Conservation (phyloP, 352 stramenopile genomes). For the Phytophthora vignae region DNA sequence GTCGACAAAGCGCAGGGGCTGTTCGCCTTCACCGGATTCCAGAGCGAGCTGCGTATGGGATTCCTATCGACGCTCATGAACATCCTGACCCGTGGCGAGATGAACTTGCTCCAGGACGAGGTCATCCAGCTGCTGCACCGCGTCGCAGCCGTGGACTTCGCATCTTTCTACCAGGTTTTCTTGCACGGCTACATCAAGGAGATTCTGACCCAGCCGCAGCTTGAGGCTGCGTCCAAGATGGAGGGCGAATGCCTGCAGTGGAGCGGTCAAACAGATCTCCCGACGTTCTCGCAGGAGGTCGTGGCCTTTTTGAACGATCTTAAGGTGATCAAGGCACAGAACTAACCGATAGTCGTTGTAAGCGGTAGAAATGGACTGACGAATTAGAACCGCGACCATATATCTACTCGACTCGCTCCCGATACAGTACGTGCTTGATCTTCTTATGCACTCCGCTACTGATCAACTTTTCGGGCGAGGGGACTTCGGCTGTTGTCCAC, state of each 20-base stretch:
- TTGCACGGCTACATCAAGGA: slow-evolving; percentile 69
- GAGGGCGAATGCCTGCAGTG: slow-evolving; percentile 73
- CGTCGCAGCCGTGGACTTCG: slow-evolving; percentile 76
- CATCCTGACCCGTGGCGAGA: slow-evolving; percentile 76
- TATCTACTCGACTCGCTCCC: neutral
- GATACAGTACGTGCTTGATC: too few relatives aligned
- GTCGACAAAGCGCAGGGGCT: slow-evolving; percentile 72
- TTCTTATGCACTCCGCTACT: neutral
- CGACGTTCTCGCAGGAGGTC: slow-evolving; percentile 78
- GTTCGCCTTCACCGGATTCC: slow-evolving; percentile 80
- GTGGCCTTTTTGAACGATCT: slow-evolving; percentile 81
- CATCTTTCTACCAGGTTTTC: slow-evolving; percentile 81
- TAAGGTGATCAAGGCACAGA: slow-evolving; percentile 76
- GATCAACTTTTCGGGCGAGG: slow-evolving; percentile 44
- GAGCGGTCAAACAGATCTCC: slow-evolving; percentile 78
- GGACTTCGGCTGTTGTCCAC: slow-evolving; percentile 70
- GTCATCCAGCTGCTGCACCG: slow-evolving; percentile 74
- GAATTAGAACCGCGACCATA: neutral
- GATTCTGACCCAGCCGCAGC: slow-evolving; percentile 61
- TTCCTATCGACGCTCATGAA: slow-evolving; percentile 85
- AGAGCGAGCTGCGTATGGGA: slow-evolving; percentile 73
- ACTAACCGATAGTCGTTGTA: slow-evolving; percentile 24
- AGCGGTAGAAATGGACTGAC: neutral
- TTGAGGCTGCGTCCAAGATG: slow-evolving; percentile 58
- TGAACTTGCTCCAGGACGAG: slow-evolving; percentile 85